Evolutionary conservation across 768 basidiomycete genomes (phyloP).

Genomic region (Termitomyces sp.): DNA sequence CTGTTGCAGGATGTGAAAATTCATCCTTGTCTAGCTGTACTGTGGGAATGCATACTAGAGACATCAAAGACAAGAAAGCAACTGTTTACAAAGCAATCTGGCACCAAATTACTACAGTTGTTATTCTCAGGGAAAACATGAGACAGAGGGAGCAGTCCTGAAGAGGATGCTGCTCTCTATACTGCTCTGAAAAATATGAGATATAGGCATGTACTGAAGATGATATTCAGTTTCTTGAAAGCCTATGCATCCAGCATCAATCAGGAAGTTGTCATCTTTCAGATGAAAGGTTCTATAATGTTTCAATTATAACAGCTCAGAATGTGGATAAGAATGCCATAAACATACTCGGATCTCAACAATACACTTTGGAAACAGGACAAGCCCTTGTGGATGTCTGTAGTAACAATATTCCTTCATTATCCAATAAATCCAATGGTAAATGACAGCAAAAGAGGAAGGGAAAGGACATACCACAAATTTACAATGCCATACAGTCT

Average conservation of each 20-base stretch:
- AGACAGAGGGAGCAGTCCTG: not conserved
- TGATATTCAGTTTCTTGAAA: not conserved
- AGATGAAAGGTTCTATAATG: not conserved
- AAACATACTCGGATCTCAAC: not conserved
- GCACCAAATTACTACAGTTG: no score
- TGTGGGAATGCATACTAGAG: no score
- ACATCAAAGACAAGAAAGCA: no score
- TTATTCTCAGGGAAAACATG: not conserved
- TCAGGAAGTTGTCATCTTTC: not conserved
- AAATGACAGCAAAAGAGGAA: not conserved
- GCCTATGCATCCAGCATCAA: not conserved
- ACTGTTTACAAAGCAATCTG: no score
- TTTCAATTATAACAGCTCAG: not conserved
- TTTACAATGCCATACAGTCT: not conserved
- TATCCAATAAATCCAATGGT: not conserved
- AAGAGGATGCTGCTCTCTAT: not conserved
- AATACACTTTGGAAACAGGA: not conserved
- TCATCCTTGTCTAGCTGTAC: no score
- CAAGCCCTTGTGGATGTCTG: not conserved
- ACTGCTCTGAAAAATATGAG: not conserved
- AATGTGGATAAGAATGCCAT: not conserved
- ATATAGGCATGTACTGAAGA: not conserved
- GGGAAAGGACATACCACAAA: no score
- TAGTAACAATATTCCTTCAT: not conserved
- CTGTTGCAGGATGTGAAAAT: not conserved